phyloP scores from a whole-genome alignment of 768 basidiomycete genomes.

The Lentinus brumalis region DNA sequence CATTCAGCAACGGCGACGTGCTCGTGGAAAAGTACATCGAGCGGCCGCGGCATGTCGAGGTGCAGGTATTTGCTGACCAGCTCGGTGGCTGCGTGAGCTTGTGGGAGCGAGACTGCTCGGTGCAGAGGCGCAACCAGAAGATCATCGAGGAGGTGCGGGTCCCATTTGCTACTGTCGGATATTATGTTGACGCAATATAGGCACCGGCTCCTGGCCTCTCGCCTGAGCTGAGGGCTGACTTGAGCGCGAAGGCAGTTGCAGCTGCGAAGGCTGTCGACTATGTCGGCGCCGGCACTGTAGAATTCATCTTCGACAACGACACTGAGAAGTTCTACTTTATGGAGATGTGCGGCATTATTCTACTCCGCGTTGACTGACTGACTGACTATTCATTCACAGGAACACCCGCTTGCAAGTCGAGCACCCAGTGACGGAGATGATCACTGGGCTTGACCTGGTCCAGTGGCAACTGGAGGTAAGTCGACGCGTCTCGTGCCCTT shows the following conservation, averaged over 20 bases:
- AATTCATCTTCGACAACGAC: constrained; percentile 96
- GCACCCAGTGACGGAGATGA: constrained; percentile 94
- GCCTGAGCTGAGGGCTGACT: constrained; percentile 73
- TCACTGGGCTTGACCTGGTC: constrained; percentile 91
- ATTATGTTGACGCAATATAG: constrained; percentile 34
- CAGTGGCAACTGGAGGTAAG: constrained; percentile 90
- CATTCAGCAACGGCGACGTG: constrained; percentile 86
- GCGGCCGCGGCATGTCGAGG: constrained; percentile 88
- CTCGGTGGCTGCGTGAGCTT: constrained; percentile 83
- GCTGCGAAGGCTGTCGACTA: constrained; percentile 94
- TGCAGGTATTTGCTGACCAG: constrained; percentile 90
- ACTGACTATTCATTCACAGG: constrained; percentile 40
- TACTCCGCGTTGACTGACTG: neutral
- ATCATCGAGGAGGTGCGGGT: constrained; percentile 80
- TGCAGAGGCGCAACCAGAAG: constrained; percentile 93
- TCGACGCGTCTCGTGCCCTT: neutral
- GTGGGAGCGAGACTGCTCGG: constrained; percentile 95
- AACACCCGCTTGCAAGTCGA: constrained; percentile 87
- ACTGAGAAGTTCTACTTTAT: constrained; percentile 88
- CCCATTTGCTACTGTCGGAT: neutral
- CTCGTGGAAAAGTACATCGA: constrained; percentile 89
- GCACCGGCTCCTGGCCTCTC: constrained; percentile 91
- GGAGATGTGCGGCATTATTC: constrained; percentile 72
- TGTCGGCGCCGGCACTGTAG: constrained; percentile 91
- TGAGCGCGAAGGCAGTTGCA: constrained; percentile 85